Base-by-base conservation (phyloP, 2,329 filamentous ascomycete genomes). In the Alternaria brassicicola region DNA sequence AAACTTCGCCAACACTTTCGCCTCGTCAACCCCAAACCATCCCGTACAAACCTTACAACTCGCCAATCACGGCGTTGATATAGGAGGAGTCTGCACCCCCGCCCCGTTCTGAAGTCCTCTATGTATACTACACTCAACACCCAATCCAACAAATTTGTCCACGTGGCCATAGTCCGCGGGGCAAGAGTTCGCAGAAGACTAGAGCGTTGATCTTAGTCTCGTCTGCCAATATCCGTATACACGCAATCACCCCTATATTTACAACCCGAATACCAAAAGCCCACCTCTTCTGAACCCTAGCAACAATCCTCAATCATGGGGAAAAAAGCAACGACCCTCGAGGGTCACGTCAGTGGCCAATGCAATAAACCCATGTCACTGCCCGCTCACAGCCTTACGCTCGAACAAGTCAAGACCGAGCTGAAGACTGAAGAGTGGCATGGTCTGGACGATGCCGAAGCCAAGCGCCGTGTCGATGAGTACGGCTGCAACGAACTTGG, bases 401-500 rank as follows among this genome's bases (percentile, higher is more conserved):
- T 79, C 63, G 77, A 82, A 26, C 77, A 82, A 47, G 81, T 86
- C 30, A 75, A 85, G 39, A 79, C 83, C 57, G 83, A 85, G 63
- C 81, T 91, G 53, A 80, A 82, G 25, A 88, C 88, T 41, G 82
- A 89, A 71, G 74, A 87, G 51, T 89, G 91, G 66, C 87, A 83
- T 72, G 90, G 90, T 38, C 80, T 92, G 33, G 85, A 83, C 12
- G 82, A 84, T 17, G 74, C 78, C 8, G 85, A 89, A 69, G 89
- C 90, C 21, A 75, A 81, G 50, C 77, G 85, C 55, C 80, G 89
- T 23, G 83, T 87, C 55, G 76, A 83, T 21, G 81, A 84, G 58
- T 87, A 89, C 71, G 88, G 89, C 48, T 80, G 77, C 17, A 93
- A 93, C 78, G 88, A 91, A 71, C 82, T 93, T 19, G 86, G 91